A percentile compares a stretch with the other conserved stretches of the same genome.
phyloP scores from a whole-genome alignment of 805 yeast genomes.

The Monosporozyma solicola region DNA sequence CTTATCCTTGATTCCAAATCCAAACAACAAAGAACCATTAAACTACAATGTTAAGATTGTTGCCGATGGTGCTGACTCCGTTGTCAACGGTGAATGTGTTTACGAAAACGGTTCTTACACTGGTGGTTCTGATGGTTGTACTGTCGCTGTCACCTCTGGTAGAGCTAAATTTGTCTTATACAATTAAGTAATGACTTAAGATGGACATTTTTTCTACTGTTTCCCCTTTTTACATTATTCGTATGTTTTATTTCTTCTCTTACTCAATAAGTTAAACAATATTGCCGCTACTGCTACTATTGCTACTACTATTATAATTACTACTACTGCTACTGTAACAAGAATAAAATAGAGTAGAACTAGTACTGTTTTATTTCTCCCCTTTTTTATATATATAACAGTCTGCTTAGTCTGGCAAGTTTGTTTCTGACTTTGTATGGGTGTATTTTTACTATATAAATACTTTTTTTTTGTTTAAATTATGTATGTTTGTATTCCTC shows the following conservation, averaged over 20 bases:
- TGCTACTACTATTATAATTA: background rate
- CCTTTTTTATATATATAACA: background rate
- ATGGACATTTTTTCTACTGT: background rate
- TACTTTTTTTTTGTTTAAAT: background rate
- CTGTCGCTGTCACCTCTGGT: conserved; percentile 82
- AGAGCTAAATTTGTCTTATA: conserved; percentile 77
- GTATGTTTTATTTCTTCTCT: background rate
- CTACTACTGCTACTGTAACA: background rate
- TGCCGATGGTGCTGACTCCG: conserved; percentile 53
- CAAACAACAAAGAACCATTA: conserved; percentile 66
- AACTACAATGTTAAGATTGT: conserved; percentile 75
- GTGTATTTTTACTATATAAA: background rate
- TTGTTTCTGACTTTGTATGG: background rate
- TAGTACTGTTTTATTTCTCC: background rate
- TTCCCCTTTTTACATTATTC: background rate
- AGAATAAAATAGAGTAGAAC: background rate
- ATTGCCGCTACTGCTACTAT: background rate
- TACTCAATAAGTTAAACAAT: background rate
- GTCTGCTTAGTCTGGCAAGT: background rate
- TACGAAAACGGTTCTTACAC: conserved; percentile 63
- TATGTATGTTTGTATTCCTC: background rate
- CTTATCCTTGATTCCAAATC: conserved; percentile 90
- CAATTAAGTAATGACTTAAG: conserved; percentile 7
- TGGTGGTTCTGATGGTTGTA: conserved; percentile 77
- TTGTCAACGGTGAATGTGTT: conserved; percentile 64